These are phyloP conservation scores for Plectranthus barbatus DNA, from an alignment of 257 asterid species.

Conservation along the genomic window DNA sequence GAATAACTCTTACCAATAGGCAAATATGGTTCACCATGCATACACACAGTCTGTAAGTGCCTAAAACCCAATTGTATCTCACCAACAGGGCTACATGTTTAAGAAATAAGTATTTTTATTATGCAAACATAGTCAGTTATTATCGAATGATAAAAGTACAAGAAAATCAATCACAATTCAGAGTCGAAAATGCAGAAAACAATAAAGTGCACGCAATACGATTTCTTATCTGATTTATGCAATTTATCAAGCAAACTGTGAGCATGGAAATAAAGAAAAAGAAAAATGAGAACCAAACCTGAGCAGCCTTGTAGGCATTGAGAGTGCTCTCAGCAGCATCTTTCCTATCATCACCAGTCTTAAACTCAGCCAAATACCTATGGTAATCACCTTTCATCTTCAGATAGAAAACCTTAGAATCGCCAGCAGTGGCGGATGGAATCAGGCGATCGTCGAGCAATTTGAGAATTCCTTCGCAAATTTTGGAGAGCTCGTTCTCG, in stretches of 20 bases:
- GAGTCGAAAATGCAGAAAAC: background rate
- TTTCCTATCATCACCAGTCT: slow-evolving; percentile 32
- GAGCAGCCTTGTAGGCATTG: slow-evolving; percentile 36
- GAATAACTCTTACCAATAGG: background rate
- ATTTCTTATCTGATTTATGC: background rate
- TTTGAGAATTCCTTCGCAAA: slow-evolving; percentile 29
- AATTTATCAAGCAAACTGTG: background rate
- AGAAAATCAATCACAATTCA: slow-evolving; percentile 2
- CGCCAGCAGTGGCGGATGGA: slow-evolving; percentile 24
- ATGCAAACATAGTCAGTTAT: background rate
- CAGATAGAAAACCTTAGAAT: slow-evolving; percentile 31
- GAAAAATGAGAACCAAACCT: slow-evolving; percentile 14
- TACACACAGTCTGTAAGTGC: background rate
- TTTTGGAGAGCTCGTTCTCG: slow-evolving; percentile 30
- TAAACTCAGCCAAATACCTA: slow-evolving; percentile 34
- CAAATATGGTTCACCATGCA: background rate
- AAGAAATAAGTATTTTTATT: background rate
- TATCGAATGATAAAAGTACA: background rate
- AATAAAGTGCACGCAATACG: background rate
- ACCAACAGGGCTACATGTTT: too few relatives aligned
- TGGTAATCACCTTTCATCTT: slow-evolving; percentile 40
- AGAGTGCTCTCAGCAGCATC: slow-evolving; percentile 39
- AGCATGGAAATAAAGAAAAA: background rate
- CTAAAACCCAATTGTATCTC: too few relatives aligned
- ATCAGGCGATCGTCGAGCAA: slow-evolving; percentile 26